Conservation (phyloP, 2,329 filamentous ascomycete genomes). For the Phoma sp. region DNA sequence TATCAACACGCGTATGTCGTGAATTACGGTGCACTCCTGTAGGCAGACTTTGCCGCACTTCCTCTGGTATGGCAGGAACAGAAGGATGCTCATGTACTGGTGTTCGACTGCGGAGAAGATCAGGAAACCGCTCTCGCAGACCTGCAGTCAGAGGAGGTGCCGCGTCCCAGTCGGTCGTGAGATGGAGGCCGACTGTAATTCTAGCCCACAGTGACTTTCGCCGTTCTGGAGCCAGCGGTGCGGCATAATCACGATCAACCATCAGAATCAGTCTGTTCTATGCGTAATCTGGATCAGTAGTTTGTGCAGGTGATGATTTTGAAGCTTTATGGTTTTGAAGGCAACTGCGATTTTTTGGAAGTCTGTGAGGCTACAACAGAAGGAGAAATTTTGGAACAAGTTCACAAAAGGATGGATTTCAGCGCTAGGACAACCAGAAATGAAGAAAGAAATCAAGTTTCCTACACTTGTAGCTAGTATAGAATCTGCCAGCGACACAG, state of each 20-base stretch:
- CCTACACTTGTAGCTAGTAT: not conserved
- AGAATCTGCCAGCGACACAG: not conserved
- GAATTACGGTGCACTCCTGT: not conserved
- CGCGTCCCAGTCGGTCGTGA: not conserved
- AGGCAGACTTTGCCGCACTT: not conserved
- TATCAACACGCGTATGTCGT: not conserved
- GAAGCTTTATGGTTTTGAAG: too few relatives aligned
- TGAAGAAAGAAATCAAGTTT: too few relatives aligned
- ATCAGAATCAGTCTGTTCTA: not conserved
- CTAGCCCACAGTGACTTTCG: not conserved
- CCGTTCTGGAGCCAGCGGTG: not conserved
- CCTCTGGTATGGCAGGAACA: not conserved
- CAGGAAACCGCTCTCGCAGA: not conserved
- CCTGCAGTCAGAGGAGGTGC: not conserved
- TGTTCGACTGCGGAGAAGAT: not conserved
- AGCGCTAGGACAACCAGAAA: too few relatives aligned
- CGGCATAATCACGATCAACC: conserved; percentile 6
- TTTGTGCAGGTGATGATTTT: too few relatives aligned
- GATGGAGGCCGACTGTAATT: not conserved
- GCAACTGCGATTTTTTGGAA: too few relatives aligned
- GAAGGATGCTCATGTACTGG: not conserved
- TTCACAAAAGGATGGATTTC: too few relatives aligned
- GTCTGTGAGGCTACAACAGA: too few relatives aligned
- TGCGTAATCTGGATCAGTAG: too few relatives aligned
- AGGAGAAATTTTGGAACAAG: not conserved